Percentiles rank a stretch among this genome's conserved stretches.
Conservation (phyloP, 164 flowering plant genomes). For the Tetrastigma voinierianum region DNA sequence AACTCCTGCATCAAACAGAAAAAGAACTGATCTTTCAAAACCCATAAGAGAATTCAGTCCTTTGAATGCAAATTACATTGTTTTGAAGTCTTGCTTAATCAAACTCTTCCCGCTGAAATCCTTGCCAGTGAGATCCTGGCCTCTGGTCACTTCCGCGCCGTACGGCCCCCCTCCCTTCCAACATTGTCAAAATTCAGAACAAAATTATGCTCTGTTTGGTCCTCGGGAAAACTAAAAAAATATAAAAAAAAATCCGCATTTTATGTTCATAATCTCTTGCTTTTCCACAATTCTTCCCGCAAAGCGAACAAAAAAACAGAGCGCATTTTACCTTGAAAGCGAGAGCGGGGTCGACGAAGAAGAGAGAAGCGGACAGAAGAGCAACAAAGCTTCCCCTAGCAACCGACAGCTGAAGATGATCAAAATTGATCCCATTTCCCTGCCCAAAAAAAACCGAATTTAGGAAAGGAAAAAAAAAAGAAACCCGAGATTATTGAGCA, state of each 20-base stretch:
- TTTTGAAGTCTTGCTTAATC: constrained; percentile 94
- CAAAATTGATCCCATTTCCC: no score
- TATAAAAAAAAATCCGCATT: background rate
- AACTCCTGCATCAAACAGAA: background rate
- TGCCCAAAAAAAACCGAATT: constrained; percentile 4
- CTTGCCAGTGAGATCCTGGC: constrained; percentile 87
- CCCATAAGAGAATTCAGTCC: no score
- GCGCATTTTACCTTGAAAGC: constrained; percentile 64
- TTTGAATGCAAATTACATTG: constrained; percentile 16
- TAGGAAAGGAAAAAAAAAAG: background rate
- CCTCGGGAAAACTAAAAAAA: constrained; percentile 3
- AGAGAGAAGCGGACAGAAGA: constrained; percentile 63
- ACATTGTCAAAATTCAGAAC: constrained; percentile 13
- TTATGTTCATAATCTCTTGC: no score
- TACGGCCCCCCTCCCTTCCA: constrained; percentile 95
- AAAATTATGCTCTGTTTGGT: background rate
- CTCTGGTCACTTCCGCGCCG: constrained; percentile 89
- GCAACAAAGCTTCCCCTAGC: constrained; percentile 54
- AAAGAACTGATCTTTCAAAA: no score
- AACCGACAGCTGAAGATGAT: constrained; percentile 7
- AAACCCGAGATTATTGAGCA: background rate
- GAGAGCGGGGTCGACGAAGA: constrained; percentile 69
- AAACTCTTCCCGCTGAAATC: constrained; percentile 90
- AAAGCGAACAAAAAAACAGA: background rate
- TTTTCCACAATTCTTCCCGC: no score